Conservation (phyloP, 345 rosid genomes). For the Brassica napus region DNA sequence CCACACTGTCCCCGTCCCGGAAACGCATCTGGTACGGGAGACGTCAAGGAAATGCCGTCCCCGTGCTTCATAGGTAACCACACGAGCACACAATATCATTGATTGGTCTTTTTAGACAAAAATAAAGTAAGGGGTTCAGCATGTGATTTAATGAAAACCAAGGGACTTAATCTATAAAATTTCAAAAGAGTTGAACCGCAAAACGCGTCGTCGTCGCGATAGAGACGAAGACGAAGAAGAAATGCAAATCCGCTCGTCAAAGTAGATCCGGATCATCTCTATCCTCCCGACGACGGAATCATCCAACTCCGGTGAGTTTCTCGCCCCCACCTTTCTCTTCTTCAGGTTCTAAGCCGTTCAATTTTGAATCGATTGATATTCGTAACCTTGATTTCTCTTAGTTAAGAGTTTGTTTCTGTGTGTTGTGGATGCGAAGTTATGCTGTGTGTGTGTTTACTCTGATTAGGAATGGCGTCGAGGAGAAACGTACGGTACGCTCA, state of each 20-base stretch:
- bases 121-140: background rate
- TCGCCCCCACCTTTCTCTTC: background rate
- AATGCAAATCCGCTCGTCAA: slow-evolving; percentile 1
- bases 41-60: too few species aligned
- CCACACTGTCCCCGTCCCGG: too few species aligned
- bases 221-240: slow-evolving; percentile 4
- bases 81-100: background rate
- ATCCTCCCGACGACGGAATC: background rate
- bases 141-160: background rate
- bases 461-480: slow-evolving; percentile 58
- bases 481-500: slow-evolving; percentile 53
- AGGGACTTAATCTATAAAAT: background rate
- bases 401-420: background rate
- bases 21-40: too few species aligned
- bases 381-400: background rate
- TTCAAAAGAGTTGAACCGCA: background rate
- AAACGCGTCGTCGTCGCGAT: slow-evolving; percentile 32
- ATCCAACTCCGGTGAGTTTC: slow-evolving; percentile 22
- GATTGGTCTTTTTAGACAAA: background rate
- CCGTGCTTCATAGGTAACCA: background rate
- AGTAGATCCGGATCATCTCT: slow-evolving; percentile 20
- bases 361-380: background rate
- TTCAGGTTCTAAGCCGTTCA: background rate
- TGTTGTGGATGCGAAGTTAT: too few species aligned
- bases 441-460: background rate